Conservation (phyloP, 805 yeast genomes). For the Hanseniaspora nectarophila region DNA sequence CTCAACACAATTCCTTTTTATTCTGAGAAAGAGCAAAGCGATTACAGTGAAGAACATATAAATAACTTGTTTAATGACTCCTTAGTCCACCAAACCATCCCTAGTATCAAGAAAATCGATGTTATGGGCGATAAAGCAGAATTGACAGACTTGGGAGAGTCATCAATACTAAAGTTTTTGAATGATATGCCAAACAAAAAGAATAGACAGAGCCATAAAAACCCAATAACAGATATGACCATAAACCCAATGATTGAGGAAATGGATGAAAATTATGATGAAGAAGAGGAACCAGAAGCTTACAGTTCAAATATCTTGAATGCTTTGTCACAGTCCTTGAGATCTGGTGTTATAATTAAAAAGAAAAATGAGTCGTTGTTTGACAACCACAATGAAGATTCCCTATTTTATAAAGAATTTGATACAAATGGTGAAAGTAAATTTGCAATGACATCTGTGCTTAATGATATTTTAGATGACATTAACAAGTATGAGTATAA, state of each 20-base stretch:
- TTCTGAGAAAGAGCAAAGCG: no score
- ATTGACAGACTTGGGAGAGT: conserved; percentile 7
- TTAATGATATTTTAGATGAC: not conserved
- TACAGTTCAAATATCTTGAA: not conserved
- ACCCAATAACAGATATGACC: not conserved
- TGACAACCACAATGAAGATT: not conserved
- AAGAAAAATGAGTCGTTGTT: not conserved
- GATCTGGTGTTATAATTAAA: not conserved
- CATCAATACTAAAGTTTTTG: conserved; percentile 3
- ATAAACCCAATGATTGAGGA: conserved; percentile 5
- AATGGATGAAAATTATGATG: not conserved
- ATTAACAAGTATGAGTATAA: not conserved
- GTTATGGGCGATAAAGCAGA: not conserved
- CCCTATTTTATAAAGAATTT: not conserved
- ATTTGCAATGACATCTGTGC: not conserved
- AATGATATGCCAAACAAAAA: not conserved
- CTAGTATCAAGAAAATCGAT: not conserved
- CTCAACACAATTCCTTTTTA: not conserved
- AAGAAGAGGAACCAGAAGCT: not conserved
- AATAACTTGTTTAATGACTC: not conserved
- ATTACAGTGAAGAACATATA: not conserved
- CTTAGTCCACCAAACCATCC: not conserved
- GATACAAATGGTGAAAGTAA: not conserved
- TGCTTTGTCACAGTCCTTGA: not conserved
- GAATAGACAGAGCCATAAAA: not conserved